These are phyloP conservation scores for Kappamyces sp. DNA, from an alignment of 192 early-diverging fungal genomes.

Conservation along the genomic window DNA sequence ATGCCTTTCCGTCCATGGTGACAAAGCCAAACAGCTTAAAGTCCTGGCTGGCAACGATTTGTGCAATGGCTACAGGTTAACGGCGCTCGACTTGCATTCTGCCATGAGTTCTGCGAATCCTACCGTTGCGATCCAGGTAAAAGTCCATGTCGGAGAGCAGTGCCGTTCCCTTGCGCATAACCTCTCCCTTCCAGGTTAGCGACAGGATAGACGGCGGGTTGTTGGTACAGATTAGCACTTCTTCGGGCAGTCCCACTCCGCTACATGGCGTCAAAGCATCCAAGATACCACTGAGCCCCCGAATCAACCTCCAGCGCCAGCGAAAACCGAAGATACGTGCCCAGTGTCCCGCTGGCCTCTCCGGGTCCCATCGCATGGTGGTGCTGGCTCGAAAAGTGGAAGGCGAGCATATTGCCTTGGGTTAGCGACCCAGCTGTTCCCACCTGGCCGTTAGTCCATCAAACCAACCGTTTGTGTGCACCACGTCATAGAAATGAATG, in stretches of 20 bases:
- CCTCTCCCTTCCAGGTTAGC: conserved; percentile 65
- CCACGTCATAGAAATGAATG: conserved; percentile 64
- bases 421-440: conserved; percentile 22
- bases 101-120: neutral
- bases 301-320: conserved; percentile 75
- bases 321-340: conserved; percentile 41
- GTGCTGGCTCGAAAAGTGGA: conserved; percentile 53
- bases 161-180: conserved; percentile 49
- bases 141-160: conserved; percentile 48
- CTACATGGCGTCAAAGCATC: conserved; percentile 24
- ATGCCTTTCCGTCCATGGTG: conserved; percentile 55
- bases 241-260: conserved; percentile 56
- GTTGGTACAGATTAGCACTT: conserved; percentile 62
- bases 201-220: conserved; percentile 65
- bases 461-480: neutral
- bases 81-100: conserved; percentile 12
- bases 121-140: conserved; percentile 28
- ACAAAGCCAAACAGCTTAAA: conserved; percentile 54
- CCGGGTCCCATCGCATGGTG: conserved; percentile 62
- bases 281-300: conserved; percentile 55
- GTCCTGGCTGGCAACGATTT: conserved; percentile 22
- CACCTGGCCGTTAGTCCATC: neutral
- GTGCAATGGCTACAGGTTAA: conserved; percentile 11
- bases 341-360: conserved; percentile 54
- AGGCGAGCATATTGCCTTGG: conserved; percentile 49